A percentile compares a stretch with the other conserved stretches of the same genome.
phyloP scores from a whole-genome alignment of 1,284 basidiomycete species.

The Crucibulum parvulum region DNA sequence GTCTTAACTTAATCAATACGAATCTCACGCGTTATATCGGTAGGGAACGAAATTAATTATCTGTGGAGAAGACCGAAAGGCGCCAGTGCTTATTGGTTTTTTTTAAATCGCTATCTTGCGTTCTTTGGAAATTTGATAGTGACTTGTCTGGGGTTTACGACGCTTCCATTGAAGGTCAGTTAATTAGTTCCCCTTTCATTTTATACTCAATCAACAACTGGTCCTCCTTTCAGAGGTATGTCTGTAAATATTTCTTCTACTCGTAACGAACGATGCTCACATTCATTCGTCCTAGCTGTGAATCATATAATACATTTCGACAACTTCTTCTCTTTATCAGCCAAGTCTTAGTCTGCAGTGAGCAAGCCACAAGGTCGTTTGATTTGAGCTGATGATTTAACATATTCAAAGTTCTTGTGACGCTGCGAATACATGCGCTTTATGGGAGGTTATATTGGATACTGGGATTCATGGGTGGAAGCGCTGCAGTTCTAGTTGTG shows the following conservation, averaged over 20 bases:
- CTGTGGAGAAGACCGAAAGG: constrained; percentile 47
- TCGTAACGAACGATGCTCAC: neutral
- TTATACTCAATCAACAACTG: neutral
- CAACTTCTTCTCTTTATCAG: constrained; percentile 45
- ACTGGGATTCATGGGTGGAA: constrained; percentile 31
- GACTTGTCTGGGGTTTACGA: constrained; percentile 33
- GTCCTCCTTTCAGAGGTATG: constrained; percentile 1
- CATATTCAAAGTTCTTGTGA: constrained; percentile 37
- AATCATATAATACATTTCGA: constrained; percentile 36
- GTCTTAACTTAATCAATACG: neutral
- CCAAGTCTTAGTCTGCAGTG: constrained; percentile 48
- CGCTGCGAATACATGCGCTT: constrained; percentile 48
- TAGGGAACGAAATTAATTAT: constrained; percentile 44
- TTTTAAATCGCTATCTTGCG: constrained; percentile 49
- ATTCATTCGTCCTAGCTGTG: constrained; percentile 26
- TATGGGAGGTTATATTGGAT: constrained; percentile 39
- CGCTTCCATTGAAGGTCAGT: constrained; percentile 26
- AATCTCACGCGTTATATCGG: neutral
- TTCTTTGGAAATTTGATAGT: constrained; percentile 44
- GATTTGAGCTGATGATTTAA: neutral
- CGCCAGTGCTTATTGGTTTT: constrained; percentile 45
- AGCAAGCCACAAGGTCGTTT: constrained; percentile 11
- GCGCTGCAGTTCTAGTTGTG: constrained; percentile 26
- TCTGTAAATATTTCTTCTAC: neutral
- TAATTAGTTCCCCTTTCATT: neutral